phyloP scores from a whole-genome alignment of 2,329 filamentous ascomycete genomes.

The Pseudogymnoascus sp. region DNA sequence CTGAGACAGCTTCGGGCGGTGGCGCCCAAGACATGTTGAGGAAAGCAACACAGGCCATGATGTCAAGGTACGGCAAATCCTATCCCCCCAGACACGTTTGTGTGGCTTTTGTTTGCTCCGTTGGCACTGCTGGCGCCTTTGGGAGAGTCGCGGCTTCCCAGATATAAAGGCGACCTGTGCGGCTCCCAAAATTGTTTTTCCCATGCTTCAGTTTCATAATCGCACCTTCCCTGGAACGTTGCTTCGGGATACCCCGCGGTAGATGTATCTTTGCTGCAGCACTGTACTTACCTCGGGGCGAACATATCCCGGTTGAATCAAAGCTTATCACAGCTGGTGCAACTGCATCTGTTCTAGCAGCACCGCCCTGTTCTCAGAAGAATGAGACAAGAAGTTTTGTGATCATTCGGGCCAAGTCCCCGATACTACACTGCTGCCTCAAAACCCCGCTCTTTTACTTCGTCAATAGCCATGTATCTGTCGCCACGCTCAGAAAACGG shows the following conservation, averaged over 20 bases:
- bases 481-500: neutral
- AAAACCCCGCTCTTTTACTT: neutral
- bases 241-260: neutral
- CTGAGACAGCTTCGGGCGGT: slow-evolving; percentile 6
- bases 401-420: neutral
- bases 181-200: slow-evolving; percentile 2
- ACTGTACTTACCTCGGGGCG: slow-evolving; percentile 2
- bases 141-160: neutral
- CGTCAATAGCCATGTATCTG: neutral
- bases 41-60: slow-evolving; percentile 29
- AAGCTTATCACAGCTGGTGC: slow-evolving; percentile 2
- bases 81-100: neutral
- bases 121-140: neutral
- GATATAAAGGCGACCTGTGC: neutral
- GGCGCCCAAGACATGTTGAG: slow-evolving; percentile 24
- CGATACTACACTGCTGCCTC: neutral
- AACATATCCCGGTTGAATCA: slow-evolving; percentile 5
- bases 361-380: neutral
- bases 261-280: neutral
- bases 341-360: neutral
- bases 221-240: slow-evolving; percentile 5
- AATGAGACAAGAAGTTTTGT: slow-evolving; percentile 8
- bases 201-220: slow-evolving; percentile 6
- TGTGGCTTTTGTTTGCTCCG: neutral
- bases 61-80: slow-evolving; percentile 26